phyloP scores from a whole-genome alignment of 805 yeast genomes.

The Peterozyma toletana region DNA sequence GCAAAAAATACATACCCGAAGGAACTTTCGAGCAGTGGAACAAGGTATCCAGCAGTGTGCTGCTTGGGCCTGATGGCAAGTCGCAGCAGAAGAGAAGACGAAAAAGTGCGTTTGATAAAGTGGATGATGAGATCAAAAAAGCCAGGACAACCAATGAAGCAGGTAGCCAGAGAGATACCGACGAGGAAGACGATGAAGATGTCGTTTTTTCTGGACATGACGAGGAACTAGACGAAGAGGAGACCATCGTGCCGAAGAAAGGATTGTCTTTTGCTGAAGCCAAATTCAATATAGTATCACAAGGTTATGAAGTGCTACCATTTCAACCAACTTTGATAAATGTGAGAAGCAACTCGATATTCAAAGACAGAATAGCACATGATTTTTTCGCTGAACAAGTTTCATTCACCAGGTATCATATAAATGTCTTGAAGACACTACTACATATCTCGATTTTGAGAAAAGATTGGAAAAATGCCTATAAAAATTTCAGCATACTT shows the following conservation, averaged over 20 bases:
- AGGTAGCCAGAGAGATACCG: neutral
- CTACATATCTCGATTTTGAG: slow-evolving; percentile 42
- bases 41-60: neutral
- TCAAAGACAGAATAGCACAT: neutral
- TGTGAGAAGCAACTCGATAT: neutral
- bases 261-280: neutral
- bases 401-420: slow-evolving; percentile 5
- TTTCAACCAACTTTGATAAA: neutral
- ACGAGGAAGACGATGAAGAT: slow-evolving; percentile 1
- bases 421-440: slow-evolving; percentile 29
- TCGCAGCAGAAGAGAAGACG: slow-evolving; percentile 1
- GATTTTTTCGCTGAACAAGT: neutral
- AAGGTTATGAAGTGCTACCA: slow-evolving; percentile 1
- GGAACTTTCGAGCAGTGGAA: slow-evolving; percentile 5
- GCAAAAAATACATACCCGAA: neutral
- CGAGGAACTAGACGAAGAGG: neutral
- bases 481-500: slow-evolving; percentile 41
- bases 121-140: neutral
- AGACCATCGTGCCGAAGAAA: neutral
- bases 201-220: neutral
- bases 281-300: neutral
- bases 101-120: neutral
- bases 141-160: neutral
- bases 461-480: slow-evolving; percentile 49
- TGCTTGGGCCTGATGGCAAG: neutral